phyloP scores from a whole-genome alignment of 192 early-diverging fungal genomes.

The Thoreauomyces humboldtii region DNA sequence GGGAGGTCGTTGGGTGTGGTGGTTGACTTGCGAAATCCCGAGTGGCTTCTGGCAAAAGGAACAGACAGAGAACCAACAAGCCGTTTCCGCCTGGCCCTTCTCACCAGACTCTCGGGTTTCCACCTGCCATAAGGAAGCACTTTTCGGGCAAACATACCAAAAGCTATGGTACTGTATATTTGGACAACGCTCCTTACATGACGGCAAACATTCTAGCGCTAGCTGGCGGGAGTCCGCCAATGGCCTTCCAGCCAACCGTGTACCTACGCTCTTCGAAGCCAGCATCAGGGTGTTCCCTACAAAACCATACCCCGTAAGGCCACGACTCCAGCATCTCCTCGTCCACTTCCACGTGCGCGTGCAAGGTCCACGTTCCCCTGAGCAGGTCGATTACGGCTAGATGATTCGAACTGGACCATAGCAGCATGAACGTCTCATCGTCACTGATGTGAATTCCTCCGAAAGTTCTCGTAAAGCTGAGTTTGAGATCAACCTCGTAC shows the following conservation, averaged over 20 bases:
- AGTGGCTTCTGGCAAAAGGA: too few species aligned
- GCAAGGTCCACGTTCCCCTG: background rate
- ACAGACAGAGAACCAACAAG: too few species aligned
- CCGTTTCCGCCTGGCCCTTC: too few species aligned
- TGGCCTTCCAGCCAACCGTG: constrained; percentile 15
- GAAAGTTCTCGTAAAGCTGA: constrained; percentile 2
- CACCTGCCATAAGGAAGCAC: too few species aligned
- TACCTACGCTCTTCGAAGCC: background rate
- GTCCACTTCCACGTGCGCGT: background rate
- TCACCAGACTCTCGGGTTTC: too few species aligned
- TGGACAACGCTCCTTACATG: too few species aligned
- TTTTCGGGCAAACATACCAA: too few species aligned
- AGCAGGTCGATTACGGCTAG: constrained; percentile 18
- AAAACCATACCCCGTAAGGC: constrained; percentile 15
- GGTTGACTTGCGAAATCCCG: too few species aligned
- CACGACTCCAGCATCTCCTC: constrained; percentile 7
- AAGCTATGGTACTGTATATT: too few species aligned
- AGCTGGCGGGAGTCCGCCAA: constrained; percentile 3
- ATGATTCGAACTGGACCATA: constrained; percentile 14
- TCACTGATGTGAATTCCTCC: constrained; percentile 19
- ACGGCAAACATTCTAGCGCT: too few species aligned
- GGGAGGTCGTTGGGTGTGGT: too few species aligned
- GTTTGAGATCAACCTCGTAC: constrained; percentile 13
- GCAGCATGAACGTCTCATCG: constrained; percentile 11
- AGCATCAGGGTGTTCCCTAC: background rate